These are phyloP conservation scores for Auricularia cornea DNA, from an alignment of 768 basidiomycete genomes.

Conservation along the genomic window DNA sequence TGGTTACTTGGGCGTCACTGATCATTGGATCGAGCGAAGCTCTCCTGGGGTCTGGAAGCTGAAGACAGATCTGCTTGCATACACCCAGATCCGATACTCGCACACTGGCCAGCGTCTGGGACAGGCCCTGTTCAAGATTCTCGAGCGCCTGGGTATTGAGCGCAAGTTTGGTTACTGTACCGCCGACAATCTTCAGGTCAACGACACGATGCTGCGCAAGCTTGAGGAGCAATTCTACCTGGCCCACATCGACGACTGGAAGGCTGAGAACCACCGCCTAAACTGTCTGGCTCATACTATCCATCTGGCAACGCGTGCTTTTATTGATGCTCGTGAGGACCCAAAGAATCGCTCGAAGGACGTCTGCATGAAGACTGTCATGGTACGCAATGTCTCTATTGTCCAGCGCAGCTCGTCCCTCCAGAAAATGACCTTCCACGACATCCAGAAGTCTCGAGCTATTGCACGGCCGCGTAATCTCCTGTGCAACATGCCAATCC, in stretches of 20 bases:
- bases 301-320: constrained; percentile 31
- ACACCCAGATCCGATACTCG: too few species aligned
- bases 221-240: too few species aligned
- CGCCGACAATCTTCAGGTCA: too few species aligned
- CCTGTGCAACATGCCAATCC: background rate
- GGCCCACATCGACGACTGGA: too few species aligned
- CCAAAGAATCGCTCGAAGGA: constrained; percentile 32
- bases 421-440: background rate
- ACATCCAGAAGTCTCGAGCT: background rate
- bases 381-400: background rate
- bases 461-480: constrained; percentile 15
- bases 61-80: too few species aligned
- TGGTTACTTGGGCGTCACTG: background rate
- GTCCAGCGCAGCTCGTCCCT: background rate
- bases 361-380: background rate
- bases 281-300: constrained; percentile 31
- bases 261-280: too few species aligned
- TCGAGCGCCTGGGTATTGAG: too few species aligned
- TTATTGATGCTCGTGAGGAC: constrained; percentile 32
- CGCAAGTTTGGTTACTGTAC: too few species aligned
- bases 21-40: constrained; percentile 1
- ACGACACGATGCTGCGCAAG: too few species aligned
- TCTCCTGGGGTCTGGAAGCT: background rate
- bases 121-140: too few species aligned
- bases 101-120: too few species aligned